phyloP scores from a whole-genome alignment of 2,329 filamentous ascomycete species.

The Fusarium dimerum region DNA sequence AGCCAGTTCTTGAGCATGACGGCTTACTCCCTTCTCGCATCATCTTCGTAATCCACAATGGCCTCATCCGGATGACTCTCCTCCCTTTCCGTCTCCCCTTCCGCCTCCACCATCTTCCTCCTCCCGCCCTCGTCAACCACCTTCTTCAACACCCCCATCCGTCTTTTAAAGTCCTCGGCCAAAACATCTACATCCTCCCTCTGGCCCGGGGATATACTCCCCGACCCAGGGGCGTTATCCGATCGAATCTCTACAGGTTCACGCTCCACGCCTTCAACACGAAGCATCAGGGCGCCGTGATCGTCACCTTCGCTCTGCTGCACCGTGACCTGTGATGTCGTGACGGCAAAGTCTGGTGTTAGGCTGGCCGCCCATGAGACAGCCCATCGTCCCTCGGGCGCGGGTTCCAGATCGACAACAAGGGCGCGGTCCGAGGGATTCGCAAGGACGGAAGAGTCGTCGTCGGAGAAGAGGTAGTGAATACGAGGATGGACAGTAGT shows the following conservation, averaged over 20 bases:
- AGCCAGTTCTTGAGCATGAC: conserved; percentile 7
- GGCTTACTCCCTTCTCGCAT: conserved; percentile 13
- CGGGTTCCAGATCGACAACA: conserved; percentile 53
- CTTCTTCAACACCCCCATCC: conserved; percentile 56
- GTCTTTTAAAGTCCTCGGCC: conserved; percentile 57
- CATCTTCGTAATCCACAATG: conserved; percentile 14
- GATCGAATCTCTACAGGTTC: conserved; percentile 34
- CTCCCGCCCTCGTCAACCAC: conserved; percentile 55
- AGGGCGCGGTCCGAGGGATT: conserved; percentile 49
- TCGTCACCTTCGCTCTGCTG: conserved; percentile 41
- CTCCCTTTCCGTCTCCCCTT: conserved; percentile 3
- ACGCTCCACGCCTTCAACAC: conserved; percentile 40
- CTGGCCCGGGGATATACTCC: conserved; percentile 31
- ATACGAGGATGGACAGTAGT: conserved; percentile 82
- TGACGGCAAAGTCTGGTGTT: conserved; percentile 69
- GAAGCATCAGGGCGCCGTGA: conserved; percentile 33
- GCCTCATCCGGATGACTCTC: conserved; percentile 19
- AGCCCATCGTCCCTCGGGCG: conserved; percentile 45
- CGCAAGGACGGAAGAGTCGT: conserved; percentile 77
- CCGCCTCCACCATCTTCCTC: conserved; percentile 36
- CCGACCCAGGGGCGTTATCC: conserved; percentile 29
- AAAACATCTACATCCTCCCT: conserved; percentile 53
- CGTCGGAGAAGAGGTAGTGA: conserved; percentile 92
- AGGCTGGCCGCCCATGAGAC: conserved; percentile 73
- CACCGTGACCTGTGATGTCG: conserved; percentile 44